Evolutionary conservation across 768 basidiomycete genomes (phyloP), one percentile per base, ranked within the genome.

Genomic region (Termitomyces bulborhizus): DNA sequence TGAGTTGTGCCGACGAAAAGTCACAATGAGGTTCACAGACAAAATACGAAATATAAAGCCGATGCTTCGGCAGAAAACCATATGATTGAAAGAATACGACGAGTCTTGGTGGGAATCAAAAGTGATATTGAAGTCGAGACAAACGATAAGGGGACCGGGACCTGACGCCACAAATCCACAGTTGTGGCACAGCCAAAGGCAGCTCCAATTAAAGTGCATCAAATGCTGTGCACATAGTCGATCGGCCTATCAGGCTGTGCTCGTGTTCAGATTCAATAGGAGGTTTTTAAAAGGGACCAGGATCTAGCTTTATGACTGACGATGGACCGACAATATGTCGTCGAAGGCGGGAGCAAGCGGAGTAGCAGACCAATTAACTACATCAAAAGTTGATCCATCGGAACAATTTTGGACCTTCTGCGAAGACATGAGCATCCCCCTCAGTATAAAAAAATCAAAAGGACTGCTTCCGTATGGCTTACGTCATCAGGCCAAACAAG

Each of bases 401-500:
- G 4, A 16, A 16, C 16, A 16, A 16, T 16, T 6, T 1, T 2
- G 15, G 21, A 21, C 2, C 6, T 1, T 31, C 24, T 15, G n/a
- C 32, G 3, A 21, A 47, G 8, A 34, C 6, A 34, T 11, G 5
- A 46, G n/a, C 29, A 2, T 16, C 4, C 6, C 15, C 36, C 15
- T 37, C 15, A 15, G 4, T 37, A 16, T 16, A 15, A 6, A 37
- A 16, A 37, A 37, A 16, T 37, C 36, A 16, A 37, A 13, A 13
- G 4, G 13, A 12, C 12, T 11, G 5, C 6, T 16, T 43, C 29
- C 27, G 15, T 42, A 46, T 56, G 44, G 40, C 51, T 73, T 72
- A 73, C 53, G 63, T 74, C 66, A 73, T 40, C 8, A 7, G 11
- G 46, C 41, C 72, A 76, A 76, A 76, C 69, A 76, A 68, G 67